Evolutionary conservation across 305 asterid species (phyloP).

Genomic region (Fraxinus ornus): DNA sequence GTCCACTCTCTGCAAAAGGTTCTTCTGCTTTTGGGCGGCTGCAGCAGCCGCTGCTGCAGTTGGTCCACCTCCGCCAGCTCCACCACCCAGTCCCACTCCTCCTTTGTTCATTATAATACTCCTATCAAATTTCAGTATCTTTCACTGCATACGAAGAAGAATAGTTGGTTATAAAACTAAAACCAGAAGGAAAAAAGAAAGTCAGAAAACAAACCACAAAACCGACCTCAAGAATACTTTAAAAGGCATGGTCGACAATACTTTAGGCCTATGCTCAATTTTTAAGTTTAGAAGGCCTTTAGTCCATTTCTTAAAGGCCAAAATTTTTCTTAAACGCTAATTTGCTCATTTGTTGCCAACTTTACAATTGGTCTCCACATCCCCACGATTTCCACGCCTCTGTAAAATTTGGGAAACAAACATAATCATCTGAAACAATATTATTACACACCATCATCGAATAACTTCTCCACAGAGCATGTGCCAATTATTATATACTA

Average conservation of each 20-base stretch:
- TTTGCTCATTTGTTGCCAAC: neutral
- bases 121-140: neutral
- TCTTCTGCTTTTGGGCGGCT: conserved; percentile 66
- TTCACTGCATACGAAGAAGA: neutral
- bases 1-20: conserved; percentile 76
- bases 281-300: neutral
- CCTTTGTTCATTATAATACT: conserved; percentile 40
- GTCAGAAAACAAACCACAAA: neutral
- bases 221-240: neutral
- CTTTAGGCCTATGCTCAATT: neutral
- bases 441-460: neutral
- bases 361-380: neutral
- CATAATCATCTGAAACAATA: neutral
- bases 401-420: neutral
- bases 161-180: neutral
- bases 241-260: neutral
- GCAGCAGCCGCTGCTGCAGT: conserved; percentile 44
- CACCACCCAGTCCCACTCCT: conserved; percentile 21
- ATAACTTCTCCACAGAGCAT: neutral
- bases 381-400: neutral
- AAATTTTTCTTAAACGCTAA: neutral
- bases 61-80: conserved; percentile 39
- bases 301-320: neutral
- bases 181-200: neutral
- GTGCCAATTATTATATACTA: neutral